phyloP scores from a whole-genome alignment of 163 green algal genomes.

The Chlamydomonas reinhardtii region DNA sequence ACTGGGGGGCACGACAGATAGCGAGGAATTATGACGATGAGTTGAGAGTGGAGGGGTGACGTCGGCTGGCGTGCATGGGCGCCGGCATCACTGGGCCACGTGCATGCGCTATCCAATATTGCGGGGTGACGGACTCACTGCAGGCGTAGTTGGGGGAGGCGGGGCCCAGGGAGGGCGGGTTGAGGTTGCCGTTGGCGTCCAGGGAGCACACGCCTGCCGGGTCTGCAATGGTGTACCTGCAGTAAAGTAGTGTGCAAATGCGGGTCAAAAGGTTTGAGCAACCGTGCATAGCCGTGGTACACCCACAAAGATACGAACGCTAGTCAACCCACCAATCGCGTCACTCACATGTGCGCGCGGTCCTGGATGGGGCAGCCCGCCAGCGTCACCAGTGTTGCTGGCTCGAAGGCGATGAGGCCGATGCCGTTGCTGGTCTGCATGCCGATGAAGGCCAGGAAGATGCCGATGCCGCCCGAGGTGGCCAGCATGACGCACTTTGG shows the following conservation, averaged over 20 bases:
- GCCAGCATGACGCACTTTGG: conserved; percentile 77
- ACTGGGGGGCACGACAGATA: too few species aligned
- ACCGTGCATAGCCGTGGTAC: too few species aligned
- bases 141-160: conserved; percentile 55
- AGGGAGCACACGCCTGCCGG: neutral
- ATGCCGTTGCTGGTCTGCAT: conserved; percentile 63
- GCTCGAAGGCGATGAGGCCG: conserved; percentile 72
- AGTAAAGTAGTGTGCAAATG: too few species aligned
- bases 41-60: too few species aligned
- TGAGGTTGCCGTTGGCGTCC: neutral
- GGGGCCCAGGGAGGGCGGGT: conserved; percentile 10
- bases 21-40: too few species aligned
- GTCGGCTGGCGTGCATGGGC: too few species aligned
- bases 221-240: neutral
- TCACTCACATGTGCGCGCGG: conserved; percentile 52
- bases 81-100: too few species aligned
- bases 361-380: conserved; percentile 51
- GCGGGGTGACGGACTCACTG: conserved; percentile 38
- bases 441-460: conserved; percentile 90
- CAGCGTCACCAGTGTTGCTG: conserved; percentile 77
- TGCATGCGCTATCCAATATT: too few species aligned
- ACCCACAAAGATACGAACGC: too few species aligned
- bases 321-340: too few species aligned
- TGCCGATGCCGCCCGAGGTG: conserved; percentile 82
- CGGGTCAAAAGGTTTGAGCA: too few species aligned